Percentiles rank a stretch among this genome's conserved stretches.
Conservation (phyloP, 345 rosid species). For the Eutrema japonicum region DNA sequence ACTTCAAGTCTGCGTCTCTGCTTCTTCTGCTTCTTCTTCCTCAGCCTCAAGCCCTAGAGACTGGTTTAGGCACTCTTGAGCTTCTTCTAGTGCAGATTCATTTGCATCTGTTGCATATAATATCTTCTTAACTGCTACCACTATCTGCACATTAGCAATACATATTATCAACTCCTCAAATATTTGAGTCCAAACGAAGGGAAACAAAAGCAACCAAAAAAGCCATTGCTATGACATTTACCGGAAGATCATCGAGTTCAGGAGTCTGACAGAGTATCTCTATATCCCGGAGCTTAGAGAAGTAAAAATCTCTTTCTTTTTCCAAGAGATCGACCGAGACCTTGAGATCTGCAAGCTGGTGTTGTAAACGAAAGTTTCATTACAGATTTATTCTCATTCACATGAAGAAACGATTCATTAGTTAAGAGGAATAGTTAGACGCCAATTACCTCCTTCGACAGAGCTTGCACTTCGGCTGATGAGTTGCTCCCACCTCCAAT, state of each 20-base stretch:
- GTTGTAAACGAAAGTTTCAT: constrained; percentile 10
- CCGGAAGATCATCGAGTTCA: constrained; percentile 67
- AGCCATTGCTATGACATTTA: constrained; percentile 35
- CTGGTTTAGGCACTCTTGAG: constrained; percentile 65
- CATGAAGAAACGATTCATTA: not conserved
- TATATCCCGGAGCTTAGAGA: constrained; percentile 80
- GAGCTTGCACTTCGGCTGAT: constrained; percentile 57
- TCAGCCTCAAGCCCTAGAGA: constrained; percentile 45
- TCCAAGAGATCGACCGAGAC: constrained; percentile 77
- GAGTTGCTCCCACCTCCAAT: constrained; percentile 52
- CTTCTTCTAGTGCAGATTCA: constrained; percentile 82
- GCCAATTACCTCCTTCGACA: constrained; percentile 79
- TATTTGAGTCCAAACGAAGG: not conserved
- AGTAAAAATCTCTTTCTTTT: constrained; percentile 94
- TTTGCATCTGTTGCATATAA: constrained; percentile 81
- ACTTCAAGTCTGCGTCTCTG: constrained; percentile 21
- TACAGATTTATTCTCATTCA: not conserved
- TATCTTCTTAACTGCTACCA: constrained; percentile 82
- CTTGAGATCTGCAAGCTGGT: constrained; percentile 73
- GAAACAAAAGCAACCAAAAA: not conserved
- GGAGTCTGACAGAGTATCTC: constrained; percentile 87
- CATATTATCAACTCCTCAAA: constrained; percentile 9
- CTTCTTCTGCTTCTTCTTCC: constrained; percentile 37
- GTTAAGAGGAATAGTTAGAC: constrained; percentile 2
- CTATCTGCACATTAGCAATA: constrained; percentile 56